Percentiles rank a stretch among this genome's conserved stretches.
phyloP scores from a whole-genome alignment of 495 filamentous ascomycete species.

The Glutinoglossum americanum region DNA sequence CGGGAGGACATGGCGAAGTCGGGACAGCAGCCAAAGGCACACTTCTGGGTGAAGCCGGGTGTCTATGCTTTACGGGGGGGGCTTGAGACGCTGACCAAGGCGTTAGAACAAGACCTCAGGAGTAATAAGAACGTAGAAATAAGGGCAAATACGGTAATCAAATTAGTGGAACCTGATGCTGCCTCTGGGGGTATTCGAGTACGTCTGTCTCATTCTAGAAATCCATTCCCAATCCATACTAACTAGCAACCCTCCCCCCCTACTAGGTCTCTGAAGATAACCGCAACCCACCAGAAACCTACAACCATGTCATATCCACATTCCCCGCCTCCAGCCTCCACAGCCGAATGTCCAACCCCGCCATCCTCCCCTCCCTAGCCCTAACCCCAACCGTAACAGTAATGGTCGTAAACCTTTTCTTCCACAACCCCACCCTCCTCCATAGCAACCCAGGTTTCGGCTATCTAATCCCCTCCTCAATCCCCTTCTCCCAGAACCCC shows the following conservation, averaged over 20 bases:
- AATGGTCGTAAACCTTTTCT: constrained; percentile 85
- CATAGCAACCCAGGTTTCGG: constrained; percentile 59
- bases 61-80: constrained; percentile 20
- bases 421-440: constrained; percentile 34
- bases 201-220: neutral
- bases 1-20: neutral
- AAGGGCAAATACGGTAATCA: constrained; percentile 21
- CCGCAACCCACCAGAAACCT: constrained; percentile 13
- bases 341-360: constrained; percentile 16
- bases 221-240: neutral
- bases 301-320: constrained; percentile 52
- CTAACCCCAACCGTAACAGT: constrained; percentile 51
- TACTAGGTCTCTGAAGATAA: neutral
- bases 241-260: neutral
- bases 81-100: constrained; percentile 28
- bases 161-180: neutral
- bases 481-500: constrained; percentile 52
- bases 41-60: neutral
- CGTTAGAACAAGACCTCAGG: constrained; percentile 24
- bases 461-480: constrained; percentile 61
- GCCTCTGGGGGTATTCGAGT: neutral
- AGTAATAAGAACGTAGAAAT: constrained; percentile 30
- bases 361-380: constrained; percentile 6
- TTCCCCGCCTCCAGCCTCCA: constrained; percentile 31
- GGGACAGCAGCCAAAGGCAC: neutral